A percentile compares a stretch with the other conserved stretches of the same genome.
Conservation (phyloP, 148 eudicot species). For the Rhododendron vialii region DNA sequence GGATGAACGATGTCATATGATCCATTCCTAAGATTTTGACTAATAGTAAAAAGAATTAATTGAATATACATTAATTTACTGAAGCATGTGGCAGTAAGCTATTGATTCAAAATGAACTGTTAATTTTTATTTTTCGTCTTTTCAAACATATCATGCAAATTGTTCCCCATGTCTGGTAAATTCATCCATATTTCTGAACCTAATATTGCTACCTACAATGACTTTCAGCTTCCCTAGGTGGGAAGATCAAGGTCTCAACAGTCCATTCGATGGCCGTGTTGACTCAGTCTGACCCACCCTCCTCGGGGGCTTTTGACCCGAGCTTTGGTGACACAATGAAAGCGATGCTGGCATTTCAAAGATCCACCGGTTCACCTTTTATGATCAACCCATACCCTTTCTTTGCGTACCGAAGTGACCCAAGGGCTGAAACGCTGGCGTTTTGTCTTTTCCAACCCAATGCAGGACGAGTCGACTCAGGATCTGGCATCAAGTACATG, state of each 20-base stretch:
- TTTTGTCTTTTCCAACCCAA: slow-evolving; percentile 81
- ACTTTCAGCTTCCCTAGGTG: slow-evolving; percentile 53
- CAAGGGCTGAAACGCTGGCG: slow-evolving; percentile 62
- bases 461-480: slow-evolving; percentile 68
- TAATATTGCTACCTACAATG: not conserved
- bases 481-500: slow-evolving; percentile 71
- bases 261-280: slow-evolving; percentile 76
- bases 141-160: not conserved
- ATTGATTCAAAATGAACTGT: not conserved
- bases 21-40: not conserved
- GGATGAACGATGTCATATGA: not conserved
- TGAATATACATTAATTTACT: not conserved
- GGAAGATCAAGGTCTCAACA: slow-evolving; percentile 77
- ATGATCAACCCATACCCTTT: slow-evolving; percentile 89
- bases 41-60: not conserved
- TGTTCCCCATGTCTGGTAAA: not conserved
- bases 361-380: slow-evolving; percentile 61
- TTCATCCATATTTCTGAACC: not conserved
- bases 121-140: not conserved
- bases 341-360: slow-evolving; percentile 51
- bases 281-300: slow-evolving; percentile 84
- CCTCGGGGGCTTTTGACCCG: slow-evolving; percentile 57
- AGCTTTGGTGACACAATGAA: slow-evolving; percentile 50
- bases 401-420: slow-evolving; percentile 79
- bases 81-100: not conserved